Evolutionary conservation across 1,139 yeast species (phyloP).

Genomic region (Yamadazyma membranifaciens): DNA sequence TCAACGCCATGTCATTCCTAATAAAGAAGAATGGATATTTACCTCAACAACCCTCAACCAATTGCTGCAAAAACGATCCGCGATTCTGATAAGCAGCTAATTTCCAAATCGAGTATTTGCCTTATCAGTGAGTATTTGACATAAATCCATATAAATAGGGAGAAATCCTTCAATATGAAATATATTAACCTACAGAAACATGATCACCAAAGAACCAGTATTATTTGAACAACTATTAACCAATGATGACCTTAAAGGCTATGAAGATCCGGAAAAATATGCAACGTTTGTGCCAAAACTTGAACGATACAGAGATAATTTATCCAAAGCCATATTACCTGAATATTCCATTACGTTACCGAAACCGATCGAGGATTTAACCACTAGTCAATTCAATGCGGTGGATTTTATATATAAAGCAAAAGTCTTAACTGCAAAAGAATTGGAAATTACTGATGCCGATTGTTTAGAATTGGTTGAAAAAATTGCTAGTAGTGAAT

Average conservation of each 20-base stretch:
- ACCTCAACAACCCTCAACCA: too few species aligned
- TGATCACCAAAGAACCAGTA: background rate
- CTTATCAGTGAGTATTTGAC: background rate
- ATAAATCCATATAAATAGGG: too few species aligned
- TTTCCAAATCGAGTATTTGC: background rate
- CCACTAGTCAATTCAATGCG: constrained; percentile 42
- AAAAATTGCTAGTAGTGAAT: constrained; percentile 31
- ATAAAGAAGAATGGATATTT: too few species aligned
- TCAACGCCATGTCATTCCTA: too few species aligned
- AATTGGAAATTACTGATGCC: constrained; percentile 47
- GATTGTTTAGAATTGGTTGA: constrained; percentile 34
- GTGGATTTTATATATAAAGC: constrained; percentile 41
- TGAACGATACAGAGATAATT: constrained; percentile 42
- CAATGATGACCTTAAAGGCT: constrained; percentile 29
- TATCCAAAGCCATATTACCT: constrained; percentile 35
- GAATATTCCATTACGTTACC: constrained; percentile 45
- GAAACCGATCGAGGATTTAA: constrained; percentile 37
- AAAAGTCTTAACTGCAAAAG: constrained; percentile 42
- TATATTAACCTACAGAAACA: background rate
- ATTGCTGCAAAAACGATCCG: too few species aligned
- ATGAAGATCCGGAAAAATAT: constrained; percentile 35
- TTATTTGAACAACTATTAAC: constrained; percentile 25
- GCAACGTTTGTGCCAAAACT: constrained; percentile 47
- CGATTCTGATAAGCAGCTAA: constrained; percentile 1
- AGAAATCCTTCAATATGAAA: too few species aligned